Conservation (phyloP, 208 protist species). For the Leishmania turanica region DNA sequence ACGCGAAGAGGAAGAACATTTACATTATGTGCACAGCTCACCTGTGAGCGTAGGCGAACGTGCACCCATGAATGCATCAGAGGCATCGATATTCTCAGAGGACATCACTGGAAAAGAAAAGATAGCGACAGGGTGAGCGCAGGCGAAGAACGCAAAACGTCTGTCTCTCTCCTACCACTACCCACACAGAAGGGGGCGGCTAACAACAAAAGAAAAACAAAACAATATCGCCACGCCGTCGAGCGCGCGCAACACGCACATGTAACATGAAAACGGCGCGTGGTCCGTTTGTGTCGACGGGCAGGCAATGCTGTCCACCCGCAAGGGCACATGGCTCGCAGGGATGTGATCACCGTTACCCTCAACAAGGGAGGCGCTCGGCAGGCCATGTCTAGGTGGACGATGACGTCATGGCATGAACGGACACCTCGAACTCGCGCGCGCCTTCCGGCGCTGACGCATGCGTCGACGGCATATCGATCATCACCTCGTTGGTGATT, state of each 20-base stretch:
- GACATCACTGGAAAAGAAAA: not conserved
- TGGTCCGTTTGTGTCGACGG: not conserved
- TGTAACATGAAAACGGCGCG: not conserved
- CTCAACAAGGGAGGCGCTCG: too few relatives aligned
- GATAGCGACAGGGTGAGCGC: not conserved
- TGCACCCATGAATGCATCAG: not conserved
- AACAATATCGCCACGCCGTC: not conserved
- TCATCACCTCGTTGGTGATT: conserved; percentile 20
- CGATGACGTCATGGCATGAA: not conserved
- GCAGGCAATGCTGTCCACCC: not conserved
- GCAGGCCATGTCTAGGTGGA: not conserved
- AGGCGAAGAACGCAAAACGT: not conserved
- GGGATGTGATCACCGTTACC: not conserved
- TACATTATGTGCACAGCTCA: not conserved
- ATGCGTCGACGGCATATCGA: not conserved
- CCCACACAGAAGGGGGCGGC: not conserved
- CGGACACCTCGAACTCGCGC: conserved; percentile 22
- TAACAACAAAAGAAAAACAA: not conserved
- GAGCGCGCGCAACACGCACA: not conserved
- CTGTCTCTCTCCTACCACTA: not conserved
- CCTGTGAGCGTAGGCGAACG: not conserved
- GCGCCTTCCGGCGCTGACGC: not conserved
- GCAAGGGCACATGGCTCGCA: not conserved
- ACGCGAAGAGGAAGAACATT: not conserved
- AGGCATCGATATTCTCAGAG: not conserved